A percentile compares a stretch with the other conserved stretches of the same genome.
Conservation (phyloP, 306 rosid genomes). For the Adenanthera pavonina region DNA sequence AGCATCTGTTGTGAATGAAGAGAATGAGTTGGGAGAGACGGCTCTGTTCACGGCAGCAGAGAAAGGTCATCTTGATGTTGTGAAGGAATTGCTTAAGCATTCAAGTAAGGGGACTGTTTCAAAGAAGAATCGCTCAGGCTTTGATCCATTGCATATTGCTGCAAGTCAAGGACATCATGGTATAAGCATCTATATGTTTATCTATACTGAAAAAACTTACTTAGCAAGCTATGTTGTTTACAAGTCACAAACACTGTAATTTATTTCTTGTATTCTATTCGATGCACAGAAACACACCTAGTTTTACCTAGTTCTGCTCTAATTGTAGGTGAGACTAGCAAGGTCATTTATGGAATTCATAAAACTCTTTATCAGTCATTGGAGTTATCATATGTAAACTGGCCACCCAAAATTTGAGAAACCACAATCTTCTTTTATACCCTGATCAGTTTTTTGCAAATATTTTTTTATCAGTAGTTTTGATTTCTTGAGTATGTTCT, state of each 20-base stretch:
- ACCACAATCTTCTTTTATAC: not conserved
- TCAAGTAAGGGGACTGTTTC: slow-evolving; percentile 60
- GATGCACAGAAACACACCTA: too few relatives aligned
- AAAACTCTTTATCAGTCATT: not conserved
- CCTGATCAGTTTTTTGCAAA: slow-evolving; percentile 1
- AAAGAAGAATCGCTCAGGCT: slow-evolving; percentile 73
- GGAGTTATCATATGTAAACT: slow-evolving; percentile 11
- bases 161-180: slow-evolving; percentile 92
- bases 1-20: slow-evolving; percentile 83
- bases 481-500: slow-evolving; percentile 19
- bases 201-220: not conserved
- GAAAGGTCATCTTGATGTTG: slow-evolving; percentile 80
- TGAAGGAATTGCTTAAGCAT: slow-evolving; percentile 80
- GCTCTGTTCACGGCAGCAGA: slow-evolving; percentile 91
- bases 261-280: too few relatives aligned
- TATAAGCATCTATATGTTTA: slow-evolving; percentile 34
- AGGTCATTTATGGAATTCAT: too few relatives aligned
- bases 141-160: slow-evolving; percentile 89
- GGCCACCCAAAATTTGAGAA: slow-evolving; percentile 2
- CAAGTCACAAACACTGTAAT: too few relatives aligned
- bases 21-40: slow-evolving; percentile 89
- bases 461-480: not conserved
- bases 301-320: too few relatives aligned
- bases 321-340: too few relatives aligned
- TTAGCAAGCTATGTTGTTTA: too few relatives aligned